phyloP scores from a whole-genome alignment of 228 moss, liverwort and hornwort genomes.

The Sphagnum magellanicum region DNA sequence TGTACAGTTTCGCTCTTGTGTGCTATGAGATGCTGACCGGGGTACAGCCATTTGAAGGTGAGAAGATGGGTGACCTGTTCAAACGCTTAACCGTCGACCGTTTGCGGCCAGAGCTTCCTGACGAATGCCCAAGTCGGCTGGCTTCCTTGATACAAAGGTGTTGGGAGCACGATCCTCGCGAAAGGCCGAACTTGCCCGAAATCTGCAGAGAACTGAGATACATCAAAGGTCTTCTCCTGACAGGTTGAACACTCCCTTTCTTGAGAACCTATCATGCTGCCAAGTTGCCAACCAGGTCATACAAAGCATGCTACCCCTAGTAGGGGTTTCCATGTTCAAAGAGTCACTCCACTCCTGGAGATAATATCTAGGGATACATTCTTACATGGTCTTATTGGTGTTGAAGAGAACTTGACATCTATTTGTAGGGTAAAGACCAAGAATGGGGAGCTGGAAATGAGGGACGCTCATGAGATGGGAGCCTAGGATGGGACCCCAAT shows the following conservation, averaged over 20 bases:
- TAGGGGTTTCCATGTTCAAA: too few species aligned
- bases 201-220: slow-evolving; percentile 23
- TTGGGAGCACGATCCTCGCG: slow-evolving; percentile 8
- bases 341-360: too few species aligned
- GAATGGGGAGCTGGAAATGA: too few species aligned
- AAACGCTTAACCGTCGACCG: neutral
- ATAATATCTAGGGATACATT: too few species aligned
- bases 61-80: neutral
- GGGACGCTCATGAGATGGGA: too few species aligned
- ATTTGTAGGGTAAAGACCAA: too few species aligned
- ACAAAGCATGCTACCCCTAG: too few species aligned
- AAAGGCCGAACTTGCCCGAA: slow-evolving; percentile 11
- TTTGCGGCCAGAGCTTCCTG: slow-evolving; percentile 3
- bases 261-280: too few species aligned
- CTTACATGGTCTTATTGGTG: too few species aligned
- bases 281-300: too few species aligned
- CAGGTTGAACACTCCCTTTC: slow-evolving; percentile 3
- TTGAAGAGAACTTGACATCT: too few species aligned
- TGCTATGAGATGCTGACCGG: slow-evolving; percentile 1
- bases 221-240: slow-evolving; percentile 17
- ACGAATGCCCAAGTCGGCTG: neutral
- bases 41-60: neutral
- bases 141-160: slow-evolving; percentile 11
- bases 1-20: neutral
- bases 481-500: too few species aligned